phyloP scores from a whole-genome alignment of 805 yeast species.

The Candida qinlingensis region DNA sequence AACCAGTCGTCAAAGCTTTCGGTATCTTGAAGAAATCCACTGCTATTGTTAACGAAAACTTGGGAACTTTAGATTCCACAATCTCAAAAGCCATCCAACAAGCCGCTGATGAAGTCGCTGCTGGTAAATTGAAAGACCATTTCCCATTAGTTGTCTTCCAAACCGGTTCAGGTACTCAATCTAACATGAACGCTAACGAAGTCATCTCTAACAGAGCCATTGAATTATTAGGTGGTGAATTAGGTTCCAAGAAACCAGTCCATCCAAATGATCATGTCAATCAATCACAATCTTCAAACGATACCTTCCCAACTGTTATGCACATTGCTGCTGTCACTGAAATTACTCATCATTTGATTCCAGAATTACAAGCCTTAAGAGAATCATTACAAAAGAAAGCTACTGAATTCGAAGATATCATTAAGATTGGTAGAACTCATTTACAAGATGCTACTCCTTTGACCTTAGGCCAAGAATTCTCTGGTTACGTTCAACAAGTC shows the following conservation, averaged over 20 bases:
- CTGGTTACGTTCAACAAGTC: conserved; percentile 92
- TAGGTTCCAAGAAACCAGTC: conserved; percentile 90
- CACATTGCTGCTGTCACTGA: conserved; percentile 97
- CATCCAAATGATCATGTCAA: conserved; percentile 99
- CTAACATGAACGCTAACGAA: conserved; percentile 98
- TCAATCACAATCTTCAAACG: conserved; percentile 98
- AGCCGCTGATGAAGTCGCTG: conserved; percentile 93
- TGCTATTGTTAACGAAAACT: conserved; percentile 78
- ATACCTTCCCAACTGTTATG: conserved; percentile 99
- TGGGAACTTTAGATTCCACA: conserved; percentile 82
- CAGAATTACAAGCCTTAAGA: conserved; percentile 73
- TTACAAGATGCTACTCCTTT: conserved; percentile 98
- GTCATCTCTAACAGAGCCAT: conserved; percentile 98
- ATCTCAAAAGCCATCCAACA: conserved; percentile 78
- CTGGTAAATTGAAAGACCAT: conserved; percentile 87
- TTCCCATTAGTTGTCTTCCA: conserved; percentile 98
- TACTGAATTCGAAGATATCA: conserved; percentile 80
- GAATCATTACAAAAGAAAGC: conserved; percentile 73
- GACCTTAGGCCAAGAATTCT: conserved; percentile 96
- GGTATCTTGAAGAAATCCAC: conserved; percentile 94
- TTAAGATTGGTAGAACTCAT: conserved; percentile 98
- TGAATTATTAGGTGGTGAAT: conserved; percentile 86
- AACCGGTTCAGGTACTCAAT: conserved; percentile 98
- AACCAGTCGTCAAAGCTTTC: conserved; percentile 84
- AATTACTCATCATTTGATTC: conserved; percentile 68